Evolutionary conservation across 1,284 basidiomycete species (phyloP).

Genomic region (Wolfiporia cocos): DNA sequence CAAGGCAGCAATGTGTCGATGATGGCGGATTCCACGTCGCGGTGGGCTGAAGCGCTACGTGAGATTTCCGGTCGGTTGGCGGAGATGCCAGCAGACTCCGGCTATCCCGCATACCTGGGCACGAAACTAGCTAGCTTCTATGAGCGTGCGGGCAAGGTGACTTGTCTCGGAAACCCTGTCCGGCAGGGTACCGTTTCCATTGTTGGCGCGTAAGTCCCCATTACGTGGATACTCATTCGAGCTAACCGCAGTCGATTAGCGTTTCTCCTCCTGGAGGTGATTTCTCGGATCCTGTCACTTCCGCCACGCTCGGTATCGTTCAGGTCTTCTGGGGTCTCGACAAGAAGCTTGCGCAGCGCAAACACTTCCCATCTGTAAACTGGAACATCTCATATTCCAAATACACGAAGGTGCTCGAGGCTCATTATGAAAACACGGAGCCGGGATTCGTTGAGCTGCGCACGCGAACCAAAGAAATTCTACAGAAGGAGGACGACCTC

Average conservation of each 20-base stretch:
- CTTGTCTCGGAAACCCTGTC: slow-evolving; percentile 85
- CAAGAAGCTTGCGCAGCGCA: slow-evolving; percentile 96
- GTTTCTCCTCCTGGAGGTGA: slow-evolving; percentile 99
- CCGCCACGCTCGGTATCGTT: slow-evolving; percentile 96
- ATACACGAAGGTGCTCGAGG: slow-evolving; percentile 93
- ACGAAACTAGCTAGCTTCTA: slow-evolving; percentile 98
- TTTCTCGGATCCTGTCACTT: slow-evolving; percentile 98
- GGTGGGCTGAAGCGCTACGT: slow-evolving; percentile 99
- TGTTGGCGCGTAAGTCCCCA: slow-evolving; percentile 85
- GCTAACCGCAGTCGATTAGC: slow-evolving; percentile 35
- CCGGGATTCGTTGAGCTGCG: slow-evolving; percentile 94
- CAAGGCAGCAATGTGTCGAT: slow-evolving; percentile 97
- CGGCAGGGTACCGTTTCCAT: slow-evolving; percentile 95
- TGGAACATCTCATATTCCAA: slow-evolving; percentile 99
- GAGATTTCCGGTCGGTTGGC: slow-evolving; percentile 99
- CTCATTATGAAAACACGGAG: slow-evolving; percentile 87
- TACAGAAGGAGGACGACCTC: slow-evolving; percentile 98
- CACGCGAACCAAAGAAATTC: slow-evolving; percentile 89
- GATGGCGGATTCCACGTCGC: slow-evolving; percentile 99
- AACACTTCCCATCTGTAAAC: slow-evolving; percentile 98
- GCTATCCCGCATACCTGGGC: slow-evolving; percentile 95
- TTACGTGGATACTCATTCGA: neutral
- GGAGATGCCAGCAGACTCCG: slow-evolving; percentile 99
- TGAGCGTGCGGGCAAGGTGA: slow-evolving; percentile 97
- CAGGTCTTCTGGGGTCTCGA: slow-evolving; percentile 98